Percentiles rank a stretch among this genome's conserved stretches.
Conservation (phyloP, 2,329 filamentous ascomycete species). For the Cercospora sp. region DNA sequence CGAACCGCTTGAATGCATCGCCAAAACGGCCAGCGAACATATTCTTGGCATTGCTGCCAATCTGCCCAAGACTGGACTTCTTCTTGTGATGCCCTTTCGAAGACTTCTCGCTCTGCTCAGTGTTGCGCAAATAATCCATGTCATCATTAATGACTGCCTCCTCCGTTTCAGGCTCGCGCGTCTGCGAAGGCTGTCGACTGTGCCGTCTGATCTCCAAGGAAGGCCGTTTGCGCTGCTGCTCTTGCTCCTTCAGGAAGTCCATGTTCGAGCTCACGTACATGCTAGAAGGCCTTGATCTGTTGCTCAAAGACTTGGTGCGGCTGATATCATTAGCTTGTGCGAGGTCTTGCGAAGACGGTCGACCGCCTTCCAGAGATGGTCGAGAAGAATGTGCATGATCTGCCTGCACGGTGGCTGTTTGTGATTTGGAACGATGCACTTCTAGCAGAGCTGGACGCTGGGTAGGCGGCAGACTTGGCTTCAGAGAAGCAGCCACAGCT, state of each 20-base stretch:
- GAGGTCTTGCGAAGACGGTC: slow-evolving; percentile 64
- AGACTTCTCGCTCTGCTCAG: slow-evolving; percentile 61
- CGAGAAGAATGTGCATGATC: slow-evolving; percentile 52
- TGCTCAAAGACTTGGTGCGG: slow-evolving; percentile 64
- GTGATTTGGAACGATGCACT: slow-evolving; percentile 52
- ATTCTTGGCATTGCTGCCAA: slow-evolving; percentile 65
- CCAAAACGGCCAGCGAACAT: slow-evolving; percentile 87
- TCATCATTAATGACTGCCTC: slow-evolving; percentile 70
- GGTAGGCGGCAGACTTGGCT: slow-evolving; percentile 39
- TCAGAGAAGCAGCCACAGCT: slow-evolving; percentile 41
- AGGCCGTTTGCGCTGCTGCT: slow-evolving; percentile 45
- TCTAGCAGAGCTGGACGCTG: slow-evolving; percentile 48
- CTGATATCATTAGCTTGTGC: slow-evolving; percentile 54
- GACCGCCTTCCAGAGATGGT: slow-evolving; percentile 69
- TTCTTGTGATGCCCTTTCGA: slow-evolving; percentile 56
- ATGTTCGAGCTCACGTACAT: slow-evolving; percentile 80
- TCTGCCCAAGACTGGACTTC: slow-evolving; percentile 68
- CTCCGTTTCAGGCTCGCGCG: slow-evolving; percentile 52
- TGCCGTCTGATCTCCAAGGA: slow-evolving; percentile 37
- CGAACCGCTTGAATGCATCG: slow-evolving; percentile 90
- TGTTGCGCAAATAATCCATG: slow-evolving; percentile 76
- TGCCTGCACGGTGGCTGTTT: slow-evolving; percentile 48
- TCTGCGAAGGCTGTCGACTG: slow-evolving; percentile 35
- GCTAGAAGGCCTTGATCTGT: slow-evolving; percentile 73
- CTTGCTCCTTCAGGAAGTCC: slow-evolving; percentile 78